These are phyloP conservation scores for Melanopsichium pennsylvanicum DNA, from an alignment of 1,284 basidiomycete genomes.

Conservation along the genomic window DNA sequence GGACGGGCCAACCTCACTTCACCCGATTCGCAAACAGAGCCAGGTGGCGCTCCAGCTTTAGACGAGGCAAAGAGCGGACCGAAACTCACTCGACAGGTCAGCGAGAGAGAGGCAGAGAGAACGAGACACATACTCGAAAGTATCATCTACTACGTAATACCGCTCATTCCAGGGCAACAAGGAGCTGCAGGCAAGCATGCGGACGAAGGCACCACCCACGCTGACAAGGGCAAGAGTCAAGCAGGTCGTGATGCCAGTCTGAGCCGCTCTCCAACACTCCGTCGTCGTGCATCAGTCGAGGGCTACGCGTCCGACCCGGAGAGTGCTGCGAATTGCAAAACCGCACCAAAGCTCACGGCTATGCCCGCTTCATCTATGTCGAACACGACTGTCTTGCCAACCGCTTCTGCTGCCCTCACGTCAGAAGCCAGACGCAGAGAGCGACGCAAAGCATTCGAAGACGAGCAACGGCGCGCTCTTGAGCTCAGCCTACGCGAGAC, in stretches of 20 bases:
- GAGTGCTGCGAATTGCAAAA: slow-evolving; percentile 10
- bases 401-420: neutral
- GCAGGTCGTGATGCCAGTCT: neutral
- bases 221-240: neutral
- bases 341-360: neutral
- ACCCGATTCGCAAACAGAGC: neutral
- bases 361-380: neutral
- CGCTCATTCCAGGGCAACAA: slow-evolving; percentile 1
- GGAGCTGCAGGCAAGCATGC: neutral
- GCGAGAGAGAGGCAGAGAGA: slow-evolving; percentile 33
- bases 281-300: slow-evolving; percentile 18
- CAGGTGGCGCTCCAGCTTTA: neutral
- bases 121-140: slow-evolving; percentile 28
- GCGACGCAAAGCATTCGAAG: slow-evolving; percentile 32
- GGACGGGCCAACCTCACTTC: slow-evolving; percentile 10
- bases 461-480: slow-evolving; percentile 29
- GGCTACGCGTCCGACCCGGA: slow-evolving; percentile 44
- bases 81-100: slow-evolving; percentile 9
- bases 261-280: slow-evolving; percentile 6
- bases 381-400: neutral
- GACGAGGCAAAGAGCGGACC: slow-evolving; percentile 2
- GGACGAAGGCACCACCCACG: neutral
- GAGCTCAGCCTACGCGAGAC: slow-evolving; percentile 47
- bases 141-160: slow-evolving; percentile 28
- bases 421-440: slow-evolving; percentile 17